Conservation (phyloP, 192 early-diverging fungal species). For the Globomyces pollinis-pini region DNA sequence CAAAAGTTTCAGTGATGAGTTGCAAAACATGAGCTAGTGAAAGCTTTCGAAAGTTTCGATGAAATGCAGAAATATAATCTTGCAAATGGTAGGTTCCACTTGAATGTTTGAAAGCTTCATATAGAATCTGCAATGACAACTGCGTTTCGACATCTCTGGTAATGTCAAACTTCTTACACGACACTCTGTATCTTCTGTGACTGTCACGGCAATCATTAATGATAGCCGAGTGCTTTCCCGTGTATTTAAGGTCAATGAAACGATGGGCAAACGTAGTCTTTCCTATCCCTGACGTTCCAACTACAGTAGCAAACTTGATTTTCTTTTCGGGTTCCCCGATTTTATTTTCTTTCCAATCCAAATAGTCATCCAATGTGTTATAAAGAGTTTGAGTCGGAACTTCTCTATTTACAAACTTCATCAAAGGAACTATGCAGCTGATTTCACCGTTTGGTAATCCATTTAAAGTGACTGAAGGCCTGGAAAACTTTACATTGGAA, state of each 20-base stretch:
- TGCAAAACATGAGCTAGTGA: background rate
- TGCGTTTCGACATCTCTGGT: background rate
- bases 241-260: background rate
- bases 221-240: background rate
- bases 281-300: constrained; percentile 2
- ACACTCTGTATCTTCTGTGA: background rate
- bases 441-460: background rate
- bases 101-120: constrained; percentile 5
- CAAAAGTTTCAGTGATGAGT: background rate
- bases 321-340: constrained; percentile 6
- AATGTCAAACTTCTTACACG: background rate
- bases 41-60: background rate
- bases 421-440: background rate
- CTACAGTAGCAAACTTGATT: constrained; percentile 6
- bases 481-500: background rate
- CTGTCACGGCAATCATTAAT: constrained; percentile 1
- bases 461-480: background rate
- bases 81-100: background rate
- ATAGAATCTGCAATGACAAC: background rate
- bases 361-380: constrained; percentile 5
- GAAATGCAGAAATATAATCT: background rate
- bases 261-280: constrained; percentile 8
- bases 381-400: background rate
- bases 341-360: background rate
- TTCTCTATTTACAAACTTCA: background rate